Evolutionary conservation across 202 grass and related monocot genomes (phyloP), one percentile per base, ranked within the genome.

Genomic region (Zizania palustris): DNA sequence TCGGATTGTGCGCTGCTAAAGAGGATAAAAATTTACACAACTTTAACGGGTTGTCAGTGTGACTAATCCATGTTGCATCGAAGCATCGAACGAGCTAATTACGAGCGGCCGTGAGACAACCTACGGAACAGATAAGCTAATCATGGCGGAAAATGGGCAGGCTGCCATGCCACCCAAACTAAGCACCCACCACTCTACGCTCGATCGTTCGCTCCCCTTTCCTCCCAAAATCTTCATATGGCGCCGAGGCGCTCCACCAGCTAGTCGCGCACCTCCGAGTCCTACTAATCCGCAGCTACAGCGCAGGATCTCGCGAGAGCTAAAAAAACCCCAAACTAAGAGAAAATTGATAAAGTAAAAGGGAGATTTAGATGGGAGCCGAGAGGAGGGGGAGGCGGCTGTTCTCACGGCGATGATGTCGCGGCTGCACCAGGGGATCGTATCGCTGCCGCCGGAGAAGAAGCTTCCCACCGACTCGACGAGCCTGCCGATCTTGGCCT

Each of bases 361-460:
- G 5, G 18, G 35, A 18, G 11, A 28, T 11, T 53, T 16, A 16
- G 12, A 22, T 68, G 33, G 11, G 42, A 9, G 16, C 5, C 5
- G 22, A 5, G 16, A 21, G 9, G 33, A 3, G 0, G 3, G 63
- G 5, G 3, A 6, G 4, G 3, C 4, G 45, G 3, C 9, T 10
- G 65, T 18, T 0, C 76, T 81, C 69, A 98, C 95, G 36, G 89
- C 89, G 60, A 98, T 95, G 89, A 98, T 82, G 74, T 89, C 91
- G 80, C 90, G 89, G 87, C 90, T 89, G 74, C 95, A 90, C 95
- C 95, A 98, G 70, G 89, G 87, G 81, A 98, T 92, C 69, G 85
- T 88, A 45, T 98, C 91, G 79, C 76, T 89, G 79, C 76, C 86
- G 43, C 87, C 87, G 73, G 77, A 57, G 91, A 98, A 98, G 89